Base-by-base conservation (phyloP, 129 eudicot species). In the Apium graveolens region DNA sequence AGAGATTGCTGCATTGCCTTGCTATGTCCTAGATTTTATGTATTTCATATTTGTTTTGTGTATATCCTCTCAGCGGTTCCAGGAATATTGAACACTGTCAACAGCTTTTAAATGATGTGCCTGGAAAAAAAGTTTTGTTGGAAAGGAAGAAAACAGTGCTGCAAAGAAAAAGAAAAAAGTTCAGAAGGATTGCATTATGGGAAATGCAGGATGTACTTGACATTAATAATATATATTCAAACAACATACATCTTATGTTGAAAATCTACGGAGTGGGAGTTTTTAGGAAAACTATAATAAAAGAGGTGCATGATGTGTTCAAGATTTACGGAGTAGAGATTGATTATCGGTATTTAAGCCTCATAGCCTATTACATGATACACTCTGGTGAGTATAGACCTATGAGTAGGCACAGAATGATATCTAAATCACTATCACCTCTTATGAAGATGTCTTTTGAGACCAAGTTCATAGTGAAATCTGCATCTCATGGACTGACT, bases 281-380 rank as follows among this genome's bases (percentile, higher is more conserved):
- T 32, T 97, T 97, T 1, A 81, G 97, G 68, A 87, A 83, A 21
- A 80, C 89, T 75, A 81, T 96, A 34, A 88, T 96, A 39, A 41
- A 87, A 74, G 97, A 96, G 87, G 87, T 96, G 76, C 83, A 80
- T 48, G 86, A 86, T 5, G 97, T 92, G 41, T 96, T 96, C 11
- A 86, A 85, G 41, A 87, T 86, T 74, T 92, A 96, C 68, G 97
- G 99, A 1, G 99, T 96, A 16, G 88, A 91, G 78, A 87, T 96
- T 72, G 99, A 96, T 81, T 89, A 81, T 46, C 76, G 97, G 46
- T 97, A 96, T 83, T 77, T 96, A 35, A 90, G 91, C 39, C 82
- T 96, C 20, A 90, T 96, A 49, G 97, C 97, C 0, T 97, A 96
- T 39, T 87, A 81, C 81, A 96, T 96, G 99, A 96, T 97, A 1